phyloP scores from a whole-genome alignment of 129 eudicot species.

The Helichrysum umbraculigerum region DNA sequence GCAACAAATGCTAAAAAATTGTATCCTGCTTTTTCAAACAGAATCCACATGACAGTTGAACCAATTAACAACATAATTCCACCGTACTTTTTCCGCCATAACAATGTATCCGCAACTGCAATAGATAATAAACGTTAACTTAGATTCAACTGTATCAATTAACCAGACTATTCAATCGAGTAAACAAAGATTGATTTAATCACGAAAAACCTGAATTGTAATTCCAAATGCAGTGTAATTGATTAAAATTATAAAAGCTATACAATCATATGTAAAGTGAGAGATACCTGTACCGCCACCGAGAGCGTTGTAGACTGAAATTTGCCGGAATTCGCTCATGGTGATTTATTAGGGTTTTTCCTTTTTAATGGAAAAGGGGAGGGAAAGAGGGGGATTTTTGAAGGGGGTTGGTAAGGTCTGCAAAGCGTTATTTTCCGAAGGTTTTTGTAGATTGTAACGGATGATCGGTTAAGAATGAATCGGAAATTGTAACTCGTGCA shows the following conservation, averaged over 20 bases:
- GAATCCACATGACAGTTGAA: conserved; percentile 63
- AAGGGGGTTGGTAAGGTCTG: conserved; percentile 32
- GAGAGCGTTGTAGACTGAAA: conserved; percentile 66
- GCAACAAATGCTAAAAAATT: conserved; percentile 53
- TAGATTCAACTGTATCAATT: neutral
- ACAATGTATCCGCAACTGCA: conserved; percentile 87
- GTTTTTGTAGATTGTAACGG: conserved; percentile 24
- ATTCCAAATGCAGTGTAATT: conserved; percentile 4
- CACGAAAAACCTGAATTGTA: neutral
- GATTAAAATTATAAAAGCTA: neutral
- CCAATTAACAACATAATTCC: conserved; percentile 50
- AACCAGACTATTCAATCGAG: neutral
- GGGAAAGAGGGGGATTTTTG: conserved; percentile 29
- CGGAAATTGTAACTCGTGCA: conserved; percentile 18
- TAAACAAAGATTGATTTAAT: neutral
- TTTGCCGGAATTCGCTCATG: conserved; percentile 65
- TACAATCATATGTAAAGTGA: neutral
- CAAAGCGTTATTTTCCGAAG: conserved; percentile 16
- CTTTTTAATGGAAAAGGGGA: conserved; percentile 10
- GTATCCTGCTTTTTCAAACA: conserved; percentile 74
- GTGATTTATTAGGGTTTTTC: conserved; percentile 41
- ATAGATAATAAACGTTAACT: neutral
- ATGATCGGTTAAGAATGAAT: conserved; percentile 22
- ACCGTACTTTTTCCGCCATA: conserved; percentile 65
- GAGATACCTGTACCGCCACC: conserved; percentile 78